phyloP scores from a whole-genome alignment of 2,329 filamentous ascomycete species.

The Blumeria hordei region DNA sequence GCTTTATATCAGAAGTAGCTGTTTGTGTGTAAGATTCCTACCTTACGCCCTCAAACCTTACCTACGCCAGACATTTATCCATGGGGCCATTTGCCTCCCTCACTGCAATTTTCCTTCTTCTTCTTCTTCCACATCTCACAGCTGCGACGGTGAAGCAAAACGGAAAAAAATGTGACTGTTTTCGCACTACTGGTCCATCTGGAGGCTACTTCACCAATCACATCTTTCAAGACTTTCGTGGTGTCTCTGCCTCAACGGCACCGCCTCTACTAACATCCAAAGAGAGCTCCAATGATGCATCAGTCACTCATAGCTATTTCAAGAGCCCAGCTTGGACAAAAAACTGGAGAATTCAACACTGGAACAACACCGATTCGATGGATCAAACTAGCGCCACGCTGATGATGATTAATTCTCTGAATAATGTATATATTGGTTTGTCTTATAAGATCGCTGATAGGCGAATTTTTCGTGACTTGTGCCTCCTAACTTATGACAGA shows the following conservation, averaged over 20 bases:
- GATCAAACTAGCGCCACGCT: conserved; percentile 6
- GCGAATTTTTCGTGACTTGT: not conserved
- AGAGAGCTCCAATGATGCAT: conserved; percentile 5
- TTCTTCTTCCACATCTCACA: not conserved
- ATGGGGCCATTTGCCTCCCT: not conserved
- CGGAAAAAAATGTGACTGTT: conserved; percentile 11
- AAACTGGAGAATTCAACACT: conserved; percentile 12
- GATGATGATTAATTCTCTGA: conserved; percentile 11
- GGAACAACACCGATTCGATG: conserved; percentile 11
- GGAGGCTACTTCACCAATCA: conserved; percentile 12
- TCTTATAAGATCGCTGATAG: not conserved
- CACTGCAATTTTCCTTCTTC: not conserved
- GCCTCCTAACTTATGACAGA: not conserved
- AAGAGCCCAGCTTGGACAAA: conserved; percentile 6
- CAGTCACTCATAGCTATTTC: conserved; percentile 10
- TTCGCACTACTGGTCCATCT: conserved; percentile 10
- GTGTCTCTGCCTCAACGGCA: conserved; percentile 4
- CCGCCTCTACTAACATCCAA: conserved; percentile 6
- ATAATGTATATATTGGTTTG: conserved; percentile 14
- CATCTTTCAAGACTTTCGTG: conserved; percentile 12
- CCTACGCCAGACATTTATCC: not conserved
- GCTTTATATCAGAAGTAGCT: no score
- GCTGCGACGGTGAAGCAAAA: conserved; percentile 9
- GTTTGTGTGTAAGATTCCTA: no score
- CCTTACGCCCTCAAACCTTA: no score